Evolutionary conservation across 73 alveolate species (phyloP).

Genomic region (Paraurostyla sp.): DNA sequence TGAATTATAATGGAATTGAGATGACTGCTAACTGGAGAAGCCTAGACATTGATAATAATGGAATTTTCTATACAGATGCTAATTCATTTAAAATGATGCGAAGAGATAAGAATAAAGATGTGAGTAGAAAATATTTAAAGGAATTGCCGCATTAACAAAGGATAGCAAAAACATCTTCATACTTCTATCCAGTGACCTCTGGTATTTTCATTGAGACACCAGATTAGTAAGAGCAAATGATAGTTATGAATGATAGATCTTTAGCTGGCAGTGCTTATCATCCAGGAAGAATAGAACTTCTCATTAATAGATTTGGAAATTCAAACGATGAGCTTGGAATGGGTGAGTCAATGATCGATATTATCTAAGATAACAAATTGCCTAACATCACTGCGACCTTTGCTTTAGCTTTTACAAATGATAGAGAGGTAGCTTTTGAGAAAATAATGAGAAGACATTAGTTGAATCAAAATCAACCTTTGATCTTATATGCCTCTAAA

Average conservation of each 20-base stretch:
- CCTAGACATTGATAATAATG: neutral
- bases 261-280: slow-evolving; percentile 1
- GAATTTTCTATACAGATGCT: slow-evolving; percentile 42
- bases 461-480: neutral
- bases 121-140: too few species aligned
- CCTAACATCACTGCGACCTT: neutral
- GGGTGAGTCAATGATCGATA: neutral
- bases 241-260: slow-evolving; percentile 69
- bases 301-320: slow-evolving; percentile 15
- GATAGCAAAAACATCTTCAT: slow-evolving; percentile 36
- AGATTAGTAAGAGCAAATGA: neutral
- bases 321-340: neutral
- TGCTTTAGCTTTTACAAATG: neutral
- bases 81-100: slow-evolving; percentile 7
- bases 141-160: neutral
- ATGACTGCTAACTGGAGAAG: slow-evolving; percentile 32
- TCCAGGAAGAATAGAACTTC: slow-evolving; percentile 17
- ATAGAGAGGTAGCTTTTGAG: neutral
- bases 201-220: slow-evolving; percentile 16
- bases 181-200: slow-evolving; percentile 77
- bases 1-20: neutral
- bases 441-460: slow-evolving; percentile 25
- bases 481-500: neutral
- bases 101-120: neutral
- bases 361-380: neutral